phyloP scores from a whole-genome alignment of 2,329 filamentous ascomycete genomes.

The Incumbomyces delicatus region DNA sequence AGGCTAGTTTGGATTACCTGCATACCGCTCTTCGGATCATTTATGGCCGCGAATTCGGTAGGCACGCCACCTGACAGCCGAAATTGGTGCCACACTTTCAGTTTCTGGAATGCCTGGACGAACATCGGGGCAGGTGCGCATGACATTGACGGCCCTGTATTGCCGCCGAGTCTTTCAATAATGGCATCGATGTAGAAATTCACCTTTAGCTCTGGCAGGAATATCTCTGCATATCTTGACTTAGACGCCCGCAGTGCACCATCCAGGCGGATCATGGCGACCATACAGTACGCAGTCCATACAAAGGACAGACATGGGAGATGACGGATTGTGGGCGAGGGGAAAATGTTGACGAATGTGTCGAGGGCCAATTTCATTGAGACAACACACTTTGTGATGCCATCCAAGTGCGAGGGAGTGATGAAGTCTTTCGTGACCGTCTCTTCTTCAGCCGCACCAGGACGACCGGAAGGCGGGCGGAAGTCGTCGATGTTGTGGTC shows the following conservation, averaged over 20 bases:
- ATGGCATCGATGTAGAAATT: conserved; percentile 58
- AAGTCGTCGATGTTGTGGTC: conserved; percentile 50
- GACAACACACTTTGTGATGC: conserved; percentile 54
- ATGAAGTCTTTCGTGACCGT: conserved; percentile 19
- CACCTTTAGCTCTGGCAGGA: conserved; percentile 56
- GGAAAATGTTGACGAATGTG: conserved; percentile 3
- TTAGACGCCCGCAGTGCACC: conserved; percentile 54
- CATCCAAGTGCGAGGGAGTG: conserved; percentile 53
- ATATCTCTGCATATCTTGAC: conserved; percentile 57
- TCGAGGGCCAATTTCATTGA: conserved; percentile 30
- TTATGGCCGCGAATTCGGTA: conserved; percentile 5
- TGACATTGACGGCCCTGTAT: conserved; percentile 54
- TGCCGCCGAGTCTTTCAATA: conserved; percentile 59
- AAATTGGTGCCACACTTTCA: conserved; percentile 56
- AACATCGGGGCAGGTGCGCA: conserved; percentile 50
- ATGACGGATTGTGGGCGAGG: conserved; percentile 37
- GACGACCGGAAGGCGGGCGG: conserved; percentile 31
- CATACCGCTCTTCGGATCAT: conserved; percentile 7
- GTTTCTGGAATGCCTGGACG: conserved; percentile 57
- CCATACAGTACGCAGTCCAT: conserved; percentile 60
- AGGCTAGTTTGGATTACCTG: conserved; percentile 6
- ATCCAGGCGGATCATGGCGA: conserved; percentile 64
- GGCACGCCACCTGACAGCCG: conserved; percentile 28
- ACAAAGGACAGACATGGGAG: conserved; percentile 62
- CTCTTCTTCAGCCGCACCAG: conserved; percentile 25